Evolutionary conservation across 2,329 filamentous ascomycete genomes (phyloP).

Genomic region (Triangularia verruculosa): DNA sequence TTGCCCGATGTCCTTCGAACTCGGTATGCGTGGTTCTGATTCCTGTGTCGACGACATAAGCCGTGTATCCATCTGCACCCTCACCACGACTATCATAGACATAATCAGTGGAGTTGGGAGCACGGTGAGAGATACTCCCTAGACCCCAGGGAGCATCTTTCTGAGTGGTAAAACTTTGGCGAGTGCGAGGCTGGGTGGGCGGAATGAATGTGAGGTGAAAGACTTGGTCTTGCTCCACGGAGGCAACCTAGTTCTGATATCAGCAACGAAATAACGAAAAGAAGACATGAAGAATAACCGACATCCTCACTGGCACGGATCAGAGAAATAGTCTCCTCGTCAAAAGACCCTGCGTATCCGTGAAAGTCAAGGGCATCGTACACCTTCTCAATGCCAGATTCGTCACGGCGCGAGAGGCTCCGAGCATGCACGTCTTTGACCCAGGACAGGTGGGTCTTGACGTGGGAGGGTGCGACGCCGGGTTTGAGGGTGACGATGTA

Average conservation of each 20-base stretch:
- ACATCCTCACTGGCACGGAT: slow-evolving; percentile 40
- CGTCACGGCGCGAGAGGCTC: slow-evolving; percentile 36
- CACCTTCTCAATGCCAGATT: slow-evolving; percentile 40
- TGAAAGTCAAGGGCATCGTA: slow-evolving; percentile 39
- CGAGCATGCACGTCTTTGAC: slow-evolving; percentile 38
- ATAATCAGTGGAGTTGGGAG: slow-evolving; percentile 24
- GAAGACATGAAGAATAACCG: neutral
- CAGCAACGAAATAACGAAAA: neutral
- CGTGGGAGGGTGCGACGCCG: slow-evolving; percentile 31
- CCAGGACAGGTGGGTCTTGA: slow-evolving; percentile 38
- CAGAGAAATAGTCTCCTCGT: slow-evolving; percentile 39
- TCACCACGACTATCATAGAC: slow-evolving; percentile 29
- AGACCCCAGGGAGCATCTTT: slow-evolving; percentile 29
- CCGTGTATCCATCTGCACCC: slow-evolving; percentile 35
- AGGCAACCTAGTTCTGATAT: slow-evolving; percentile 16
- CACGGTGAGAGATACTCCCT: slow-evolving; percentile 29
- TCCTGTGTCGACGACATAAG: slow-evolving; percentile 20
- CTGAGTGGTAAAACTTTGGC: slow-evolving; percentile 12
- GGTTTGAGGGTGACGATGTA: slow-evolving; percentile 44
- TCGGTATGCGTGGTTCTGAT: slow-evolving; percentile 16
- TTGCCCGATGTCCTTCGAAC: slow-evolving; percentile 12
- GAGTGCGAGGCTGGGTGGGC: neutral
- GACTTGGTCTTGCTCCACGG: slow-evolving; percentile 24
- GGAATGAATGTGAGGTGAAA: slow-evolving; percentile 12
- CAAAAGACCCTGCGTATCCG: slow-evolving; percentile 43